Evolutionary conservation across 371 early-diverging fungal genomes (phyloP), one percentile per base, ranked within the genome.

Genomic region (Rhizopus arrhizus): DNA sequence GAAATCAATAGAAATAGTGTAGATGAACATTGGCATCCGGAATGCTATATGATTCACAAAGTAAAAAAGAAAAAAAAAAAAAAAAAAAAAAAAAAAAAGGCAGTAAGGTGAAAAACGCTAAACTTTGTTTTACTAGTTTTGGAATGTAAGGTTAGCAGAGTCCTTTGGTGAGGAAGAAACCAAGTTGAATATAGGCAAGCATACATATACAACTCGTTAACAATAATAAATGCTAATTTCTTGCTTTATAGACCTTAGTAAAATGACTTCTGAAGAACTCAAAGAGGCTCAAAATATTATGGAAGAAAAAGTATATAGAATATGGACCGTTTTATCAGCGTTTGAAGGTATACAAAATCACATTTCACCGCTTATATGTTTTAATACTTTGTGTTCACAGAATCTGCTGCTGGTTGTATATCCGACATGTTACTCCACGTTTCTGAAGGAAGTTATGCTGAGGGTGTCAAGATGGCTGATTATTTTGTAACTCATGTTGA

Each of bases 31-130:
- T 98, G 98, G 98, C 98, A 98, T 80, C 97, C 97, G 32, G 95
- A 96, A 74, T 98, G 98, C 79, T 98, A 97, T 74, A 97, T 96
- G 98, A 94, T 98, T 51, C 91, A 94, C 81, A 97, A 94, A 59
- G 77, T 74, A 41, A 32, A 12, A 40, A 40, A 40, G 2, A 12
- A 43, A 43, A 43, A 43, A 11, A 5, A 5, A 5, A 5, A 13
- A 43, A 43, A 6, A 43, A 13, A 15, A 43, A 43, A n/a, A 43
- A 43, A 43, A 43, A 11, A 5, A 5, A 5, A 5, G 15, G n/a
- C 8, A 6, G 4, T 5, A 15, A 43, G n/a, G 5, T 31, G 9
- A 9, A 33, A 28, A 13, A 11, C 1, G 10, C 15, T 16, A 16
- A 46, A 6, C 28, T 28, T 29, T 31, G 22, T 31, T 13, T 16